These are phyloP conservation scores for Penicillium flavigenum DNA, from an alignment of 495 filamentous ascomycete genomes.

Conservation along the genomic window DNA sequence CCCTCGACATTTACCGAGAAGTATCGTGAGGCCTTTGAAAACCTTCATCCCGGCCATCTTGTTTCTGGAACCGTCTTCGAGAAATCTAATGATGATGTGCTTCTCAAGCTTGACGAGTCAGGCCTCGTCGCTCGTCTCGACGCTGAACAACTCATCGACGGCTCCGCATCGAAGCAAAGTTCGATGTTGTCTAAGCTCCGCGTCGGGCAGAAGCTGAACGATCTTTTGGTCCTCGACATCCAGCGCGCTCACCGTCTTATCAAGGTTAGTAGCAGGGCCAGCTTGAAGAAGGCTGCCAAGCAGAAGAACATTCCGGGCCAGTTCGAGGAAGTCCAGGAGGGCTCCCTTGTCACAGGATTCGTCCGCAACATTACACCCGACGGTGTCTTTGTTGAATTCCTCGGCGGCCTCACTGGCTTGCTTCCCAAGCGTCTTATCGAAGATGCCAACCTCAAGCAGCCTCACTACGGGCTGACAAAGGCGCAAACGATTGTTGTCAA, in stretches of 20 bases:
- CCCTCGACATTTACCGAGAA: slow-evolving; percentile 70
- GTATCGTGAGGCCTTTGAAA: slow-evolving; percentile 71
- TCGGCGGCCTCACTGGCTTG: slow-evolving; percentile 71
- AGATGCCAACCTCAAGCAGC: slow-evolving; percentile 60
- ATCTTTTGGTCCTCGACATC: slow-evolving; percentile 83
- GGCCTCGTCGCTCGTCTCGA: slow-evolving; percentile 73
- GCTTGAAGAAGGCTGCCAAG: slow-evolving; percentile 71
- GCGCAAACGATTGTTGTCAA: slow-evolving; percentile 68
- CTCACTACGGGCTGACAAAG: slow-evolving; percentile 72
- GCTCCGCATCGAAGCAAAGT: slow-evolving; percentile 67
- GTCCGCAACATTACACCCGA: slow-evolving; percentile 76
- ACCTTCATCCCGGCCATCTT: slow-evolving; percentile 65
- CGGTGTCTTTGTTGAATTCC: slow-evolving; percentile 80
- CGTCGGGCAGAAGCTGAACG: slow-evolving; percentile 73
- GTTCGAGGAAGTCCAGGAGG: slow-evolving; percentile 69
- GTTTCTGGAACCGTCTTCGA: slow-evolving; percentile 78
- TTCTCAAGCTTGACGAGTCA: slow-evolving; percentile 68
- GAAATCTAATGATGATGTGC: slow-evolving; percentile 76
- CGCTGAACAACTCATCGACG: slow-evolving; percentile 78
- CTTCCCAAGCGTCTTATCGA: slow-evolving; percentile 73
- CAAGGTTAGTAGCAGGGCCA: slow-evolving; percentile 74
- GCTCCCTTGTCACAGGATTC: slow-evolving; percentile 72
- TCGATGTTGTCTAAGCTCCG: slow-evolving; percentile 74
- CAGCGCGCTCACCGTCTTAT: slow-evolving; percentile 69
- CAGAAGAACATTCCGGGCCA: slow-evolving; percentile 60